Evolutionary conservation across 768 basidiomycete genomes (phyloP), one percentile per base, ranked within the genome.

Genomic region (Fibroporia radiculosa): DNA sequence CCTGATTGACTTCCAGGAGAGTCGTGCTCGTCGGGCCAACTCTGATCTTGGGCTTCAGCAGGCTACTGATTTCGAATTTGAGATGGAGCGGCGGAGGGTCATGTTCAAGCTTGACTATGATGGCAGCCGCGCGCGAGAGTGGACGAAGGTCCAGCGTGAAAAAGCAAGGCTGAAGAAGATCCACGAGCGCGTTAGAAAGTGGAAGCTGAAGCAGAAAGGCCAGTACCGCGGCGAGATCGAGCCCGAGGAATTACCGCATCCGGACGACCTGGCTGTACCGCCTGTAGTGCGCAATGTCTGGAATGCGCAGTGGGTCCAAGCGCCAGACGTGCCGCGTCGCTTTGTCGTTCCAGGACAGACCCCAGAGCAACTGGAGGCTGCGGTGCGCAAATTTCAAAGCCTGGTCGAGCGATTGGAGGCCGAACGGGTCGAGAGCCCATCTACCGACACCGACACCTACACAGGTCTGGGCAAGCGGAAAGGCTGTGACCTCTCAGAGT

Each of bases 1-100:
- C 34, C 62, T 82, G 40, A 71, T 75, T 51, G 72, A 81, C 58
- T 80, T 81, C 56, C 69, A 75, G 32, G 59, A 64, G 35, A 69
- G 68, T 47, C 56, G 60, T 29, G 62, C 63, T 6, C 42, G 49
- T 2, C 48, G 48, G 19, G 60, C 66, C 16, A 60, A 64, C 20
- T 25, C 62, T 3, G 55, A 59, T 0, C 44, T 74, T 3, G 57
- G 58, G 13, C 59, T 80, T 13, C 50, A 51, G 18, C 54, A 50
- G 10, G 70, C 72, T 2, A 63, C 62, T 14, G 57, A 59, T 4
- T 64, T 59, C 1, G 72, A 78, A 16, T 63, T 80, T 25, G 59
- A 56, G 13, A 31, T 68, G 47, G 81, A 82, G 49, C 73, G 77
- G 68, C 67, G 78, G 42, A 71, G 73, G 44, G 72, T 81, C 48